Conservation (phyloP, 1,284 basidiomycete species). For the Tausonia pullulans region DNA sequence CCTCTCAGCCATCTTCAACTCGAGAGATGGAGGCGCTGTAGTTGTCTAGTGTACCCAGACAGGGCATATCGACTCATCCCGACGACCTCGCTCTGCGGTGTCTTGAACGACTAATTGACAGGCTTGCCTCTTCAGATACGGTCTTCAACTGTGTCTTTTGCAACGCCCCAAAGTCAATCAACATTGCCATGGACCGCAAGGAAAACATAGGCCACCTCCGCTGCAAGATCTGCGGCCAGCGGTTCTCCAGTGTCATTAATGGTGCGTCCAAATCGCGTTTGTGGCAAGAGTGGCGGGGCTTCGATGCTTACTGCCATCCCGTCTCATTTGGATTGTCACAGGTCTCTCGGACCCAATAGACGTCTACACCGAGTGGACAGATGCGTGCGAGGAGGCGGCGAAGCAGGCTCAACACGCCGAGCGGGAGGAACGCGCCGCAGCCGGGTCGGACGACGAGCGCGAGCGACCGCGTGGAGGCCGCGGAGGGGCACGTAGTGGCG, state of each 20-base stretch:
- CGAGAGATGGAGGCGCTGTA: too few relatives aligned
- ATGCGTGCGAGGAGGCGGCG: constrained; percentile 75
- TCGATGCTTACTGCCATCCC: constrained; percentile 22
- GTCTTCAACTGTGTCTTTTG: constrained; percentile 55
- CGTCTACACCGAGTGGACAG: constrained; percentile 80
- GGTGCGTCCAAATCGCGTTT: constrained; percentile 44
- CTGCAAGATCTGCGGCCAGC: constrained; percentile 68
- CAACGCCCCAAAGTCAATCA: constrained; percentile 79
- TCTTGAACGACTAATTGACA: background rate
- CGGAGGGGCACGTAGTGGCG: too few relatives aligned
- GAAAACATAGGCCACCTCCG: constrained; percentile 55
- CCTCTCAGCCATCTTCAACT: too few relatives aligned
- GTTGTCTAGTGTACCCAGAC: too few relatives aligned
- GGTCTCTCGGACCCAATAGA: constrained; percentile 79
- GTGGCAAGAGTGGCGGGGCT: constrained; percentile 23
- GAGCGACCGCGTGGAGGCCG: too few relatives aligned
- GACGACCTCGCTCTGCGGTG: too few relatives aligned
- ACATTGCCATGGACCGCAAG: constrained; percentile 70
- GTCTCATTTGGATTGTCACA: constrained; percentile 28
- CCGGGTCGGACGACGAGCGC: too few relatives aligned
- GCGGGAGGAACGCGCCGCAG: too few relatives aligned
- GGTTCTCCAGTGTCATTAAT: constrained; percentile 70
- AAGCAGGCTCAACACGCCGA: constrained; percentile 21
- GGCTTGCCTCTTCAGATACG: constrained; percentile 15
- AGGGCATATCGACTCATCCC: too few relatives aligned